phyloP scores from a whole-genome alignment of 305 asterid species.

The Fraxinus baroniana region DNA sequence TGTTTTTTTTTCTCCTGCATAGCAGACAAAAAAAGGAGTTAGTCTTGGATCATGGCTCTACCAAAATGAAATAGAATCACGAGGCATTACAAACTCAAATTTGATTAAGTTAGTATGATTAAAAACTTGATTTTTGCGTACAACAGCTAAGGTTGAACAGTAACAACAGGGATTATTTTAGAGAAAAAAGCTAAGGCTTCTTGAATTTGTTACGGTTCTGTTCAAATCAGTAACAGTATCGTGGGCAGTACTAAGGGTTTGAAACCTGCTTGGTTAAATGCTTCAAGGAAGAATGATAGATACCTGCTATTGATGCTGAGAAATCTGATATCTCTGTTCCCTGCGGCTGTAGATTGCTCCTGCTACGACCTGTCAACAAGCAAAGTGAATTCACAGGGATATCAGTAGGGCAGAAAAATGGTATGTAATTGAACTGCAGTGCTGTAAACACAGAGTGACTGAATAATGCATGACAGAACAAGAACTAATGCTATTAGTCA shows the following conservation, averaged over 20 bases:
- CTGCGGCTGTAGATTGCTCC: no score
- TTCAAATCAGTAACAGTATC: background rate
- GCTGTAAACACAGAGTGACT: no score
- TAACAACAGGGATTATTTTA: background rate
- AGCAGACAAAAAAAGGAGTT: background rate
- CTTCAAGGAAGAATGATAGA: background rate
- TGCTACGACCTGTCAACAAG: no score
- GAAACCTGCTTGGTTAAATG: background rate
- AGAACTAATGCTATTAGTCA: no score
- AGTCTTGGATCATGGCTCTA: background rate
- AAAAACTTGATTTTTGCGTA: background rate
- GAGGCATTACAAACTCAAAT: background rate
- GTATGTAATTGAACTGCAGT: no score
- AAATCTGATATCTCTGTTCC: no score
- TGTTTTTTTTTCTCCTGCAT: background rate
- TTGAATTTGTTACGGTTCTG: background rate
- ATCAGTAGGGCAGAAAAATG: no score
- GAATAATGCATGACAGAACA: no score
- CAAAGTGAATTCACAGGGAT: no score
- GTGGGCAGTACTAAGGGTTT: background rate
- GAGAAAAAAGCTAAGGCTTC: background rate
- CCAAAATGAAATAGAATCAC: background rate
- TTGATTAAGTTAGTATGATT: background rate
- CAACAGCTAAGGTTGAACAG: background rate
- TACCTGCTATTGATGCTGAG: no score